These are phyloP conservation scores for Kuraishia capsulata DNA, from an alignment of 805 yeast genomes.

Conservation along the genomic window DNA sequence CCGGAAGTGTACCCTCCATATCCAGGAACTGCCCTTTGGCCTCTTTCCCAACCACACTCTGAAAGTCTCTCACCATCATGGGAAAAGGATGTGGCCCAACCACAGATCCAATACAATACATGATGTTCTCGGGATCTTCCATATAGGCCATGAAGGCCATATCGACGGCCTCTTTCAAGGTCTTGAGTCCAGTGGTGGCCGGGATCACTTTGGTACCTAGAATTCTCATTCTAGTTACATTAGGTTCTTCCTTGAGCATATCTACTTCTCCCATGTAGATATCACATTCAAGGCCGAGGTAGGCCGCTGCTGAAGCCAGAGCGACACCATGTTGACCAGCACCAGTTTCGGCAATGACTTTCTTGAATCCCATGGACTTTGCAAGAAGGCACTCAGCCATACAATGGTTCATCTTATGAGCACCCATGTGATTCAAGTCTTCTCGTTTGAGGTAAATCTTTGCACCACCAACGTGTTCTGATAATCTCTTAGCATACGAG, in stretches of 20 bases:
- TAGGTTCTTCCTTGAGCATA: constrained; percentile 8
- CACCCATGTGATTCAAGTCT: constrained; percentile 33
- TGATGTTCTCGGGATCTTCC: constrained; percentile 6
- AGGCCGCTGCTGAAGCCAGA: constrained; percentile 40
- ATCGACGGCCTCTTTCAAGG: constrained; percentile 9
- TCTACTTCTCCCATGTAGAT: constrained; percentile 8
- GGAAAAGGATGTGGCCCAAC: constrained; percentile 9
- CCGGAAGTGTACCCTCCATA: constrained; percentile 5
- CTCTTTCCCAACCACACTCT: constrained; percentile 8
- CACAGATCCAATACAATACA: constrained; percentile 9
- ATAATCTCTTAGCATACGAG: constrained; percentile 5
- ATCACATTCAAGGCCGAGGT: constrained; percentile 13
- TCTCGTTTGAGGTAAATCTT: constrained; percentile 5
- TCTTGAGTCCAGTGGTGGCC: constrained; percentile 6
- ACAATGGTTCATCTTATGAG: constrained; percentile 39
- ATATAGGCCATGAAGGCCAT: constrained; percentile 6
- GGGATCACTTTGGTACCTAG: constrained; percentile 8
- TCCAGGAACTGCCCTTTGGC: constrained; percentile 6
- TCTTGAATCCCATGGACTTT: constrained; percentile 32
- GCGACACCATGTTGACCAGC: constrained; percentile 47
- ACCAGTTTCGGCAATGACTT: constrained; percentile 39
- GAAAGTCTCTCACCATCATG: constrained; percentile 7
- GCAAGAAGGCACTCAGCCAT: constrained; percentile 35
- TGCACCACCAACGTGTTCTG: constrained; percentile 4
- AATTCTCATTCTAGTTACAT: constrained; percentile 7